A percentile compares a stretch with the other conserved stretches of the same genome.
These are phyloP conservation scores for Epichloe sibirici DNA, from an alignment of 2,329 filamentous ascomycete species.

Conservation along the genomic window DNA sequence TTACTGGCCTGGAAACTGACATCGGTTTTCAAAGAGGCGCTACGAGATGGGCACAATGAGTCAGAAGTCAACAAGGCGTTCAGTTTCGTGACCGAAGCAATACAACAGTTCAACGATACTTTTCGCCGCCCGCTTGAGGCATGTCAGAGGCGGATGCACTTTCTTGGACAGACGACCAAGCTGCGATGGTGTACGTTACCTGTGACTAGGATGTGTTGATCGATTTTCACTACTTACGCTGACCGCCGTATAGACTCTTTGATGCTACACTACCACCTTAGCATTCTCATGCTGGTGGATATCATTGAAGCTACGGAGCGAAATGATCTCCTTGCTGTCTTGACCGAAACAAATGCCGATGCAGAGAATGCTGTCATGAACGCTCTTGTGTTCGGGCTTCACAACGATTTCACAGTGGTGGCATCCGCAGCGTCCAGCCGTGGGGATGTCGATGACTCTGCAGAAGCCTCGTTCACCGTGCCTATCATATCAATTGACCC, in stretches of 20 bases:
- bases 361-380: constrained; percentile 21
- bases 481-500: constrained; percentile 21
- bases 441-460: neutral
- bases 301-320: constrained; percentile 18
- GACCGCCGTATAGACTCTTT: constrained; percentile 15
- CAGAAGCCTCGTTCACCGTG: constrained; percentile 9
- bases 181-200: constrained; percentile 19
- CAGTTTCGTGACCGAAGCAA: constrained; percentile 13
- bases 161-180: constrained; percentile 18
- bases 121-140: constrained; percentile 17
- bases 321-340: constrained; percentile 14
- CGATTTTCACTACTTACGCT: neutral
- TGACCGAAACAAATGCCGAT: constrained; percentile 14
- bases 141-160: constrained; percentile 19
- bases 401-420: constrained; percentile 14
- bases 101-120: constrained; percentile 16
- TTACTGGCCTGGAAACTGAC: constrained; percentile 20
- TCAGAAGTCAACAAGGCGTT: constrained; percentile 16
- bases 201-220: neutral
- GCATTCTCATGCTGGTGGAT: constrained; percentile 20
- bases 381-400: constrained; percentile 18
- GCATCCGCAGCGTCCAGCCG: neutral
- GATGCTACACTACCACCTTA: constrained; percentile 22
- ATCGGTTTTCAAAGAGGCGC: constrained; percentile 20
- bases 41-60: constrained; percentile 20